Conservation (phyloP, 2,329 filamentous ascomycete species). For the Stachybotrys elegans region DNA sequence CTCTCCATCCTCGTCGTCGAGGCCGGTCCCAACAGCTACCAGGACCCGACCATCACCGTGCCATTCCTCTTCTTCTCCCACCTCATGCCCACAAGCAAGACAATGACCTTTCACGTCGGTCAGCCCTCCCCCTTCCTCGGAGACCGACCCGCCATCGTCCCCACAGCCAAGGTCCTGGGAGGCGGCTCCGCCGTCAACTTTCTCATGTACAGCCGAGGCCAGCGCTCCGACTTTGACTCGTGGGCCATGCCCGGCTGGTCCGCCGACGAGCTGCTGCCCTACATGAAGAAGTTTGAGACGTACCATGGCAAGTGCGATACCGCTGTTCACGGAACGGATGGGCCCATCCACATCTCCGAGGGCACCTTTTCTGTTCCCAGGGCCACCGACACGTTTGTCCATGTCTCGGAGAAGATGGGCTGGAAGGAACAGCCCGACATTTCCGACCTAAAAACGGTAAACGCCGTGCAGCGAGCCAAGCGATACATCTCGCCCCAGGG, state of each 20-base stretch:
- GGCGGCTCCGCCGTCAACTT: not conserved
- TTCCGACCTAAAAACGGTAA: slow-evolving; percentile 37
- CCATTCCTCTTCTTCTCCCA: not conserved
- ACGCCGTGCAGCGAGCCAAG: slow-evolving; percentile 30
- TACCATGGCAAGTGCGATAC: slow-evolving; percentile 16
- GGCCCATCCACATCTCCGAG: slow-evolving; percentile 46
- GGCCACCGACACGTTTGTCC: slow-evolving; percentile 42
- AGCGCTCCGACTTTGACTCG: not conserved
- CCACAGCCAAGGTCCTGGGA: not conserved
- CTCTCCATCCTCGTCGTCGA: not conserved
- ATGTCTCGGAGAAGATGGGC: slow-evolving; percentile 39
- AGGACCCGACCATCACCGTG: not conserved
- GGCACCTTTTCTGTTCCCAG: slow-evolving; percentile 35
- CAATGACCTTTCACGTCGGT: not conserved
- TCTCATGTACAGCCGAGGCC: not conserved
- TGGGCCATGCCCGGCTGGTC: not conserved
- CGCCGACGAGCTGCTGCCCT: not conserved
- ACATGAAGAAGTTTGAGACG: slow-evolving; percentile 13
- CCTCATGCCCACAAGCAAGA: not conserved
- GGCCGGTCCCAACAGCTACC: not conserved
- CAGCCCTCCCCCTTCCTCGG: not conserved
- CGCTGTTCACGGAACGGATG: slow-evolving; percentile 38
- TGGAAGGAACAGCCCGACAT: slow-evolving; percentile 45
- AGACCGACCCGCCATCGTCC: not conserved
- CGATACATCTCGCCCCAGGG: slow-evolving; percentile 32